phyloP scores from a whole-genome alignment of 371 early-diverging fungal genomes.

The Sporodiniella umbellata region DNA sequence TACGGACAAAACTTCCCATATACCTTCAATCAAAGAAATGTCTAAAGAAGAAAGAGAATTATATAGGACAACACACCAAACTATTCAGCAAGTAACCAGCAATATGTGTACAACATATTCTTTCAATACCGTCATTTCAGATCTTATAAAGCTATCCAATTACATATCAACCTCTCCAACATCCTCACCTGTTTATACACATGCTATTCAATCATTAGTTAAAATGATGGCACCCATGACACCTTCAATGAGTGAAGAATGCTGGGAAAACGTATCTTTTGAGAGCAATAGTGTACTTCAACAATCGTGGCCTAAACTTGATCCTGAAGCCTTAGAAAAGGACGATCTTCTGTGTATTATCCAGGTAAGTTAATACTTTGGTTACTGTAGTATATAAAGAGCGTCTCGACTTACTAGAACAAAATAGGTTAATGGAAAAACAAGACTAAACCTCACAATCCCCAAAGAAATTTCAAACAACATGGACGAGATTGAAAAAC shows the following conservation, averaged over 20 bases:
- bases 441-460: slow-evolving; percentile 63
- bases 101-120: slow-evolving; percentile 57
- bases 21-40: slow-evolving; percentile 35
- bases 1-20: not conserved
- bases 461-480: slow-evolving; percentile 38
- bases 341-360: slow-evolving; percentile 54
- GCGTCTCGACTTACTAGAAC: too few relatives aligned
- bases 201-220: slow-evolving; percentile 58
- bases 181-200: slow-evolving; percentile 48
- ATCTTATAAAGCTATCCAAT: slow-evolving; percentile 82
- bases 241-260: slow-evolving; percentile 73
- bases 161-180: slow-evolving; percentile 34
- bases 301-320: slow-evolving; percentile 64
- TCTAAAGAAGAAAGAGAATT: slow-evolving; percentile 57
- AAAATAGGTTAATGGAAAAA: slow-evolving; percentile 76
- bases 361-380: slow-evolving; percentile 57
- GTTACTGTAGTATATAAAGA: too few relatives aligned
- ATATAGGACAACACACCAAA: slow-evolving; percentile 36
- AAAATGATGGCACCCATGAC: slow-evolving; percentile 79
- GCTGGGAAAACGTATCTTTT: slow-evolving; percentile 51
- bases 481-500: slow-evolving; percentile 34
- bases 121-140: slow-evolving; percentile 80
- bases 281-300: slow-evolving; percentile 45
- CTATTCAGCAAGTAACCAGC: slow-evolving; percentile 60
- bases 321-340: slow-evolving; percentile 48